phyloP scores from a whole-genome alignment of 2,329 filamentous ascomycete genomes.

The Colletotrichum paranaense region DNA sequence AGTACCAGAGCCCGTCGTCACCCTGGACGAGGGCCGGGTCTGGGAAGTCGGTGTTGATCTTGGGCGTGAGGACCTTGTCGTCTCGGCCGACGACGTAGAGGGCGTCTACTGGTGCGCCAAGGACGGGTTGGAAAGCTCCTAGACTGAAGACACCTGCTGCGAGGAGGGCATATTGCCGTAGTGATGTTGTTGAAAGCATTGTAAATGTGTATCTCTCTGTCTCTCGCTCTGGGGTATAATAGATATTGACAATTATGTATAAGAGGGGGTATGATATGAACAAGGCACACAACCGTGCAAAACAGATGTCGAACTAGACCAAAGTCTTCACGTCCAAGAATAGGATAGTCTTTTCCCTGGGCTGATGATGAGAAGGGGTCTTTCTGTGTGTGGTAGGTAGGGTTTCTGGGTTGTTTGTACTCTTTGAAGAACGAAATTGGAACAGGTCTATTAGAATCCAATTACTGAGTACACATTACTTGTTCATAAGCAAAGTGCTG shows the following conservation, averaged over 20 bases:
- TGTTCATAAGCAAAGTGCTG: conserved; percentile 11
- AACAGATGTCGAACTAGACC: not conserved
- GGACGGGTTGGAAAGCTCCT: conserved; percentile 8
- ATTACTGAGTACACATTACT: conserved; percentile 30
- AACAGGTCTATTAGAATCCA: conserved; percentile 21
- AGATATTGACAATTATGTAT: conserved; percentile 9
- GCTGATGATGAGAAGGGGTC: not conserved
- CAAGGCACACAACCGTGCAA: not conserved
- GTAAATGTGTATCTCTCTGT: not conserved
- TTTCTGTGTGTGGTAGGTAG: not conserved
- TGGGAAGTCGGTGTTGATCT: conserved; percentile 59
- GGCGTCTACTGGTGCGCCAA: conserved; percentile 12
- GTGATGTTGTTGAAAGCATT: conserved; percentile 30
- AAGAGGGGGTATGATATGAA: not conserved
- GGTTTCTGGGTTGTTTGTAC: not conserved
- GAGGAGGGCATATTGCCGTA: conserved; percentile 8
- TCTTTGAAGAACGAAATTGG: conserved; percentile 3
- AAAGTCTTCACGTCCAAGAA: not conserved
- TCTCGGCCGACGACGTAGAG: conserved; percentile 27
- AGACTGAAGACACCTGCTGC: conserved; percentile 19
- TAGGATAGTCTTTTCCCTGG: not conserved
- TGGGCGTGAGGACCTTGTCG: conserved; percentile 8
- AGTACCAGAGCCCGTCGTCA: conserved; percentile 62
- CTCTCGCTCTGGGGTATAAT: conserved; percentile 16
- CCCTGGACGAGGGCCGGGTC: conserved; percentile 64